Evolutionary conservation across 1,284 basidiomycete genomes (phyloP), one percentile per base, ranked within the genome.

Genomic region (Singerocomus inundabilis): DNA sequence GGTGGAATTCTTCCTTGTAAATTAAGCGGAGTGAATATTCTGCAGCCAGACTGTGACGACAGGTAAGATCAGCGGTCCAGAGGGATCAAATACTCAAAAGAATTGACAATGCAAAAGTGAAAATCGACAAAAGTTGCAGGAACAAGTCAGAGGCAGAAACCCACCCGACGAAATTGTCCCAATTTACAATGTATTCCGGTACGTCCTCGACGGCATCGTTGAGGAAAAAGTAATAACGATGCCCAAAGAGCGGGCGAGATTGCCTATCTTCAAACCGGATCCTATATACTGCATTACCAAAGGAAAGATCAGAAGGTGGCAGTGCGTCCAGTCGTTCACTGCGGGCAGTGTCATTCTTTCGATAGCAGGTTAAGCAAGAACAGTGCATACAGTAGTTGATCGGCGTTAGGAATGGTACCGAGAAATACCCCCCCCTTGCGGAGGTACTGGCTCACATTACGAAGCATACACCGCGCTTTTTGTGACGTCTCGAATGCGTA

Each of bases 131-230:
- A 16, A n/a, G 16, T 25, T 24, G 16, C 6, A 9, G 18, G 30
- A 8, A 39, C 32, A 28, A 34, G 37, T 45, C 38, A 38, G 39
- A n/a, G 30, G 29, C 25, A 43, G 31, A 39, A 37, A 72, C 87
- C 60, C 59, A 96, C 93, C 81, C 71, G 39, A 89, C 85, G 65
- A 99, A 98, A 58, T 87, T 86, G 31, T 93, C 86, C 94, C 96
- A 99, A 49, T 86, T 80, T 9, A 99, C 96, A 42, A 99, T 78
- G 62, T 96, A 99, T 68, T 99, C 97, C 3, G 95, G 95, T 28
- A 98, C 95, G 62, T 98, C 87, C 59, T 93, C 93, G 5, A 99
- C 95, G 1, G 97, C 97, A 63, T 99, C 97, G 62, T 84, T 74
- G 29, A 99, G 80, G 72, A 83, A 98, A 75, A 99, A 99, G 67